Percentiles rank a stretch among this genome's conserved stretches.
Evolutionary conservation across 768 basidiomycete genomes (phyloP).

Genomic region (Pleurotus pulmonarius): DNA sequence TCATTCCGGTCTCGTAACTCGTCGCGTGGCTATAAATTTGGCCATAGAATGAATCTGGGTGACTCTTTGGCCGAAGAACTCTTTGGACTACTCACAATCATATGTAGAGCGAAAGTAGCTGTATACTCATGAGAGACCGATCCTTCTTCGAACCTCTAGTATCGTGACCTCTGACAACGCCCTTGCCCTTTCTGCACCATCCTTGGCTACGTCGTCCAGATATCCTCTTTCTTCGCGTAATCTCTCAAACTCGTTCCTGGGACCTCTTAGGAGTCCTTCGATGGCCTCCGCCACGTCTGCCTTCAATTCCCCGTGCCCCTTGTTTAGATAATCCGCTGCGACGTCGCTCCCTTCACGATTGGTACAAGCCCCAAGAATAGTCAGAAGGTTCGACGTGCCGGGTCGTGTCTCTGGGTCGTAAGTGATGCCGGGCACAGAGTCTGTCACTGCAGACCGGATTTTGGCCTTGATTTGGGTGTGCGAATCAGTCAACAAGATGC

Average conservation of each 20-base stretch:
- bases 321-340: conserved; percentile 46
- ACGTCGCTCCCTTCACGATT: conserved; percentile 39
- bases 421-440: conserved; percentile 69
- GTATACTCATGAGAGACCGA: conserved; percentile 43
- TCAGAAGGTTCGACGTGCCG: conserved; percentile 78
- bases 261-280: conserved; percentile 57
- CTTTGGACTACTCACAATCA: no score
- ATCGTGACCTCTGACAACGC: conserved; percentile 62
- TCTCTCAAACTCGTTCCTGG: conserved; percentile 67
- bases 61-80: no score
- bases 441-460: conserved; percentile 80
- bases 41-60: no score
- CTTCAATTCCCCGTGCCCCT: conserved; percentile 70
- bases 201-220: conserved; percentile 54
- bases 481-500: conserved; percentile 83
- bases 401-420: conserved; percentile 81
- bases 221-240: conserved; percentile 58
- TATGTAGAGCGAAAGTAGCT: no score
- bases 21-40: no score
- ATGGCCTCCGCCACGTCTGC: conserved; percentile 70
- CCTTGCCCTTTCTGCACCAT: conserved; percentile 63
- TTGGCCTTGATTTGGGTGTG: conserved; percentile 59
- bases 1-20: no score
- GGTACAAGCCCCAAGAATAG: conserved; percentile 75
- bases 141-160: conserved; percentile 56